phyloP scores from a whole-genome alignment of 495 filamentous ascomycete genomes.

The Thozetella sp. region DNA sequence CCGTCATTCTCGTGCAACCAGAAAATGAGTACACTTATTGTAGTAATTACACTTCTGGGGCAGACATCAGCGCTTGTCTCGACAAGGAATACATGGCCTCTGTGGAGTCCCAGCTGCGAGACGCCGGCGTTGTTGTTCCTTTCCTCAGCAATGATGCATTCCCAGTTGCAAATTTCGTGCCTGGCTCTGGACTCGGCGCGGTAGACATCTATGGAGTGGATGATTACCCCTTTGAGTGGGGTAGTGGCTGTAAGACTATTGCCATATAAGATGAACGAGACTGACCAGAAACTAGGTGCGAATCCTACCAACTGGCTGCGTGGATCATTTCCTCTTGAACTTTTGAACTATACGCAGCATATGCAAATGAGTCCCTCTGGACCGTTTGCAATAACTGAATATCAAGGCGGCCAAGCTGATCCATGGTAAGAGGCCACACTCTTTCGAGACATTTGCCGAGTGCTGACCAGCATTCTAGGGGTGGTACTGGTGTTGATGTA shows the following conservation, averaged over 20 bases:
- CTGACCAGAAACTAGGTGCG: not conserved
- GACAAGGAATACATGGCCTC: conserved; percentile 69
- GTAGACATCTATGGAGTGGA: conserved; percentile 80
- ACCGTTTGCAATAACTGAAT: conserved; percentile 67
- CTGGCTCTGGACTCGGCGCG: conserved; percentile 57
- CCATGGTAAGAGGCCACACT: not conserved
- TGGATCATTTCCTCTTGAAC: conserved; percentile 40
- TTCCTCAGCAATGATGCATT: conserved; percentile 77
- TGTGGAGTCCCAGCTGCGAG: conserved; percentile 65
- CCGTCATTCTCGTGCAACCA: conserved; percentile 75
- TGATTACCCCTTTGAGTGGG: conserved; percentile 68
- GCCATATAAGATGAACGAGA: not conserved
- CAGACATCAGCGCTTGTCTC: conserved; percentile 31
- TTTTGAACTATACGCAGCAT: conserved; percentile 20
- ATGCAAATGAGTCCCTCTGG: conserved; percentile 47
- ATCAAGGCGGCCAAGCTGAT: conserved; percentile 15
- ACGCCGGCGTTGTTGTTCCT: conserved; percentile 72
- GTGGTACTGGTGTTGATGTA: conserved; percentile 64
- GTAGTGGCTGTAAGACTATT: conserved; percentile 39
- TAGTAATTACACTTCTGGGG: not conserved
- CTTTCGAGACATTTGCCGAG: conserved; percentile 33
- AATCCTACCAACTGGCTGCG: conserved; percentile 53
- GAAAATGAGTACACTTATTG: conserved; percentile 70
- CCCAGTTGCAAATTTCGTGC: conserved; percentile 60
- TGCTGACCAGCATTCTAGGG: conserved; percentile 80